A percentile compares a stretch with the other conserved stretches of the same genome.
Evolutionary conservation across 1,284 basidiomycete genomes (phyloP).

Genomic region (Golubevia pallescens): DNA sequence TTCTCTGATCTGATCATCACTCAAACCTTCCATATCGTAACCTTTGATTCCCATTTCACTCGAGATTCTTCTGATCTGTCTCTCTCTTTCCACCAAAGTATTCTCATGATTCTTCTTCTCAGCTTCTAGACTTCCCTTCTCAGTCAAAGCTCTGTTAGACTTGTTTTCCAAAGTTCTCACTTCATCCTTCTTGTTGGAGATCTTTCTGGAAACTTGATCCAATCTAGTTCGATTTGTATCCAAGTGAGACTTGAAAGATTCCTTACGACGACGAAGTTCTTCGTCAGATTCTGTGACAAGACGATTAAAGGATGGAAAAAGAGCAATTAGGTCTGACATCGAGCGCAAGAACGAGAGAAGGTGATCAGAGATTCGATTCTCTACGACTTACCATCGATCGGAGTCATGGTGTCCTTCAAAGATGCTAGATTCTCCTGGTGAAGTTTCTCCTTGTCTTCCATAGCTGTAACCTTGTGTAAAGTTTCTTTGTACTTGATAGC

Average conservation of each 20-base stretch:
- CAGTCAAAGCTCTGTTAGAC: slow-evolving; percentile 12
- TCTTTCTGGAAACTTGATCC: slow-evolving; percentile 21
- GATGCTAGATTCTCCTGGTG: slow-evolving; percentile 42
- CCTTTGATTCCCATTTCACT: slow-evolving; percentile 44
- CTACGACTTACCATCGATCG: slow-evolving; percentile 22
- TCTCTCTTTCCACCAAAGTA: slow-evolving; percentile 32
- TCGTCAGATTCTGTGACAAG: slow-evolving; percentile 29
- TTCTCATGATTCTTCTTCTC: slow-evolving; percentile 21
- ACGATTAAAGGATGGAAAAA: not conserved
- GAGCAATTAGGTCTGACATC: not conserved
- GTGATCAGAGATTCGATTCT: not conserved
- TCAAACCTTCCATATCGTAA: slow-evolving; percentile 30
- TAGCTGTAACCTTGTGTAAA: slow-evolving; percentile 37
- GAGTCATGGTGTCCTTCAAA: slow-evolving; percentile 34
- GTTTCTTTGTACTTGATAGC: slow-evolving; percentile 51
- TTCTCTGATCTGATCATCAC: slow-evolving; percentile 27
- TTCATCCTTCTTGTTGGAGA: slow-evolving; percentile 31
- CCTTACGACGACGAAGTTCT: slow-evolving; percentile 42
- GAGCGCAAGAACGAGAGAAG: not conserved
- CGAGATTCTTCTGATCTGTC: slow-evolving; percentile 29
- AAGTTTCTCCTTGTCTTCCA: slow-evolving; percentile 49
- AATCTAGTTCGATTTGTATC: slow-evolving; percentile 20
- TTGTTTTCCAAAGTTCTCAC: slow-evolving; percentile 43
- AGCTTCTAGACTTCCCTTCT: not conserved
- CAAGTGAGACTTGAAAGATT: slow-evolving; percentile 38